Evolutionary conservation across 805 yeast species (phyloP), one percentile per base, ranked within the genome.

Genomic region (Kockiozyma suomiensis): DNA sequence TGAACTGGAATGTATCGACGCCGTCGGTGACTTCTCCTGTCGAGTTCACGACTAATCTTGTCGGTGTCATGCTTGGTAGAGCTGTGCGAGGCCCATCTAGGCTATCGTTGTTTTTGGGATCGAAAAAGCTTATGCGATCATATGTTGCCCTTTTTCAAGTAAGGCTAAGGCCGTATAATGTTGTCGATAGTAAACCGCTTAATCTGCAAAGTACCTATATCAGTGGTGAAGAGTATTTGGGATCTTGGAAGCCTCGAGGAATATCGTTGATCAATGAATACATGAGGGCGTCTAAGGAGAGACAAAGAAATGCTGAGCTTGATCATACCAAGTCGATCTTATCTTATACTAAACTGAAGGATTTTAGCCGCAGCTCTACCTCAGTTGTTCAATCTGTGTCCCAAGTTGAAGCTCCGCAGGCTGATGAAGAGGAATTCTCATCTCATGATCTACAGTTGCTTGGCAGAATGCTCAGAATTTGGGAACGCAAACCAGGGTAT

Each of bases 211-310:
- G 59, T 43, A 50, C 57, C 7, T 60, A 60, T 38, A 60, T 60
- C 15, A 43, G 50, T 26, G 66, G 64, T 2, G 65, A 62, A 25
- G 66, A 62, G 40, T 35, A 47, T 50, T 40, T 62, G 10, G 66
- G 65, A 12, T n/a, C 38, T 2, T 62, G 66, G 66, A 60, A 41
- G 21, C 66, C 66, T 8, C 51, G 66, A 8, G 56, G 61, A n/a
- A 17, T 48, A n/a, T 32, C 56, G 4, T 32, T 62, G 47, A 60
- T 62, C 7, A 50, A 43, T 17, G 58, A 62, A 21, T 62, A 52
- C 30, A 25, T 12, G 12, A 50, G n/a, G 6, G 50, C 49, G 6
- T 23, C 25, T 21, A 25, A 21, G 8, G 25, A 25, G 5, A 33
- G 57, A 19, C 38, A 23, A 26, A 32, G 33, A 21, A 25, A 7